Evolutionary conservation across 2,329 filamentous ascomycete genomes (phyloP).

Genomic region (Drechslerella dactyloides): DNA sequence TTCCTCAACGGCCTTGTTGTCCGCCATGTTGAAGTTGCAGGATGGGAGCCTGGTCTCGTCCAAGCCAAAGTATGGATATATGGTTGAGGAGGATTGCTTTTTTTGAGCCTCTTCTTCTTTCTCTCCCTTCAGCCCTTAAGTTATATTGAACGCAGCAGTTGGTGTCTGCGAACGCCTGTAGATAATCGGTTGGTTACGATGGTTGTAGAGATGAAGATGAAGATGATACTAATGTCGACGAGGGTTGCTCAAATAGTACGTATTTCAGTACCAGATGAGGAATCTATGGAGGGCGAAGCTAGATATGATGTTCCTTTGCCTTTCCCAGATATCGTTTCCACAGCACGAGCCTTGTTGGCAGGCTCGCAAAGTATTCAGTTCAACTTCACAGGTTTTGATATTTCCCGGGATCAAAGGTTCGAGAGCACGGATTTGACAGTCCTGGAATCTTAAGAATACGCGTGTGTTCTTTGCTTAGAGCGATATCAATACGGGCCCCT

Average conservation of each 20-base stretch:
- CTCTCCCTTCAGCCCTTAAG: slow-evolving; percentile 9
- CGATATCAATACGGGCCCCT: slow-evolving; percentile 44
- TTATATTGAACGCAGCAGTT: slow-evolving; percentile 16
- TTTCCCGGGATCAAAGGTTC: slow-evolving; percentile 40
- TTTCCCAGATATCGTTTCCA: slow-evolving; percentile 42
- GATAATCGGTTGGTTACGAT: slow-evolving; percentile 43
- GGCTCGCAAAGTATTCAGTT: slow-evolving; percentile 42
- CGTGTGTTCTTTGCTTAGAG: slow-evolving; percentile 27
- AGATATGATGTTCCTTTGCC: slow-evolving; percentile 12
- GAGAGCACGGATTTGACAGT: slow-evolving; percentile 48
- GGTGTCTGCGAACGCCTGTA: slow-evolving; percentile 17
- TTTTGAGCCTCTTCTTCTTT: slow-evolving; percentile 3
- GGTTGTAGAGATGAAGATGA: slow-evolving; percentile 4
- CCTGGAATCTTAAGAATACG: slow-evolving; percentile 50
- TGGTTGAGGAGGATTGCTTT: background rate
- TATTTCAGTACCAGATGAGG: slow-evolving; percentile 47
- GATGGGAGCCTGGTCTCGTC: slow-evolving; percentile 16
- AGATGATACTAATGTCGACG: slow-evolving; percentile 8
- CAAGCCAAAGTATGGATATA: slow-evolving; percentile 19
- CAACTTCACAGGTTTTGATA: slow-evolving; percentile 34
- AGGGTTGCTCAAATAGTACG: slow-evolving; percentile 40
- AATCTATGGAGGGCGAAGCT: slow-evolving; percentile 18
- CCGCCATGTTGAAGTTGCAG: slow-evolving; percentile 38
- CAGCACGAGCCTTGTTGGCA: slow-evolving; percentile 30
- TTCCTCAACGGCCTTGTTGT: slow-evolving; percentile 48